Conservation (phyloP, 805 yeast species). For the Isabelozyma heimii region DNA sequence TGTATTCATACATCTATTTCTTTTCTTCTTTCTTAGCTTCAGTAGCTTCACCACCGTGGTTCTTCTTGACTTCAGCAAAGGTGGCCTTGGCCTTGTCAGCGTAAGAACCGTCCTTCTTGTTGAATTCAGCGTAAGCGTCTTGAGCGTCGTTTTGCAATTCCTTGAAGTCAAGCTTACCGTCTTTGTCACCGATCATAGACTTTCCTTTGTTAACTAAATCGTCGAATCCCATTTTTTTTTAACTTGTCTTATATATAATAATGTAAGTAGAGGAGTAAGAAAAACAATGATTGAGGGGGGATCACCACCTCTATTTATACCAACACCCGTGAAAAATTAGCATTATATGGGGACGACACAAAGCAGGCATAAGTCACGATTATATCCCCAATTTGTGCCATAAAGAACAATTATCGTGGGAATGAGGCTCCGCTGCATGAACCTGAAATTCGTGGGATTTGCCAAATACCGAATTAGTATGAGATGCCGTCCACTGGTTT, state of each 20-base stretch:
- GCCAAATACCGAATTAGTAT: no score
- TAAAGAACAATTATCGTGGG: no score
- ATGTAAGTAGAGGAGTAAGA: no score
- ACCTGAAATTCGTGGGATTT: no score
- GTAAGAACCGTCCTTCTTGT: constrained; percentile 22
- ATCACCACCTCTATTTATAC: no score
- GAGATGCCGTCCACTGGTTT: no score
- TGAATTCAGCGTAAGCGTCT: constrained; percentile 31
- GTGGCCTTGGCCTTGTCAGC: constrained; percentile 35
- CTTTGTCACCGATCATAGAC: constrained; percentile 21
- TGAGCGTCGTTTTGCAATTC: constrained; percentile 30
- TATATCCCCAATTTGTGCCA: no score
- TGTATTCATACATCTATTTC: neutral
- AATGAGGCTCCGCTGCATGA: no score
- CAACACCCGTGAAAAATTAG: no score
- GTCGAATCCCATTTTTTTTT: constrained; percentile 27
- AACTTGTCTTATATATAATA: neutral
- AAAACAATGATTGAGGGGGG: no score
- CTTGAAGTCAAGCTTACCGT: constrained; percentile 20
- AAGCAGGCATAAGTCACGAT: no score
- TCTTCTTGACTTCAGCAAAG: constrained; percentile 25
- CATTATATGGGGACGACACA: no score
- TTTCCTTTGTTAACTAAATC: constrained; percentile 32
- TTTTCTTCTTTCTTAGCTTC: constrained; percentile 12
- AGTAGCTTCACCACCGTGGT: constrained; percentile 13